Conservation (phyloP, 768 basidiomycete species). For the Leccinum pellstonianum region DNA sequence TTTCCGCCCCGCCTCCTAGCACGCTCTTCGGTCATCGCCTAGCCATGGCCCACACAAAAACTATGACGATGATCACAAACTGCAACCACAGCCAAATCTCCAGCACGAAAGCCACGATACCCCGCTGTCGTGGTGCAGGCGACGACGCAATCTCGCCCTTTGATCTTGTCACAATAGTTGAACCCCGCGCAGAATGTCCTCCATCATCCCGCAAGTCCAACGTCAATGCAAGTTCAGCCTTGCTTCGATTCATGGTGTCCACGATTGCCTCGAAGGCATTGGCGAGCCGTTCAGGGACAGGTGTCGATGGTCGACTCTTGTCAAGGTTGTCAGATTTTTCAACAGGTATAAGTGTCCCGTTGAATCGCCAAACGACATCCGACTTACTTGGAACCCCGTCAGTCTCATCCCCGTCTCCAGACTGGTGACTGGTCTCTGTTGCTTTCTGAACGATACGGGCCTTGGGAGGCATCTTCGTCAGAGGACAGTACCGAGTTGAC, state of each 20-base stretch:
- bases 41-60: slow-evolving; percentile 83
- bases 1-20: slow-evolving; percentile 44
- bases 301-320: slow-evolving; percentile 28
- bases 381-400: too few relatives aligned
- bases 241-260: slow-evolving; percentile 36
- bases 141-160: slow-evolving; percentile 10
- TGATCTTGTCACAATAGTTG: slow-evolving; percentile 2
- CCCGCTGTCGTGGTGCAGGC: slow-evolving; percentile 29
- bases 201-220: slow-evolving; percentile 11
- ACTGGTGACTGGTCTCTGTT: too few relatives aligned
- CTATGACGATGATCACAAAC: slow-evolving; percentile 67
- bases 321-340: slow-evolving; percentile 17
- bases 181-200: slow-evolving; percentile 1
- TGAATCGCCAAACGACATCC: slow-evolving; percentile 39
- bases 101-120: slow-evolving; percentile 48
- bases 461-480: too few relatives aligned
- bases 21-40: slow-evolving; percentile 72
- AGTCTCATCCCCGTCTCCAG: too few relatives aligned
- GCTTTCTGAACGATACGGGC: too few relatives aligned
- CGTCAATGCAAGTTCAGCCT: slow-evolving; percentile 12
- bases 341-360: slow-evolving; percentile 31
- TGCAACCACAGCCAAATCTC: slow-evolving; percentile 87
- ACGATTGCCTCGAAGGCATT: slow-evolving; percentile 47
- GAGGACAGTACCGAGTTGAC: too few relatives aligned
- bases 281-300: slow-evolving; percentile 41